A percentile compares a stretch with the other conserved stretches of the same genome.
Evolutionary conservation across 352 stramenopile genomes (phyloP).

Genomic region (Phytophthora crassamura): DNA sequence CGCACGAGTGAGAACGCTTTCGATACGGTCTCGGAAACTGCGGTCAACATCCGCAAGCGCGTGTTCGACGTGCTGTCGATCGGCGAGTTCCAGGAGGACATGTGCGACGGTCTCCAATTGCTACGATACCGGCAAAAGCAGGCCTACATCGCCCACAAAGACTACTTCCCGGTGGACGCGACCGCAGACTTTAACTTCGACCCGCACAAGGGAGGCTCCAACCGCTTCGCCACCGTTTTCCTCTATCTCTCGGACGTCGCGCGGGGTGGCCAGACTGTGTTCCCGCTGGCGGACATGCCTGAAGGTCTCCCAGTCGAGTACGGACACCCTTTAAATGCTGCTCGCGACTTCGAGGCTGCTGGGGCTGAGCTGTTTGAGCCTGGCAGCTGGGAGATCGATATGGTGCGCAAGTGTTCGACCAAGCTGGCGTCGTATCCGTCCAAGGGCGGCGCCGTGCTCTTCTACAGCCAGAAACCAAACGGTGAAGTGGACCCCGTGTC

Average conservation of each 20-base stretch:
- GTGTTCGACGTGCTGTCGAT: slow-evolving; percentile 93
- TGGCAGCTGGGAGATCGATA: slow-evolving; percentile 75
- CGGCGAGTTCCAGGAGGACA: slow-evolving; percentile 87
- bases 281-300: slow-evolving; percentile 79
- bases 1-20: slow-evolving; percentile 92
- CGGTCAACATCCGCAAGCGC: slow-evolving; percentile 79
- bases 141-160: slow-evolving; percentile 94
- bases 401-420: slow-evolving; percentile 79
- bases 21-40: slow-evolving; percentile 78
- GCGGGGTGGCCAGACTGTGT: slow-evolving; percentile 84
- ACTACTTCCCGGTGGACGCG: slow-evolving; percentile 90
- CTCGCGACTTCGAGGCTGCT: slow-evolving; percentile 46
- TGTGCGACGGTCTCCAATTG: slow-evolving; percentile 96
- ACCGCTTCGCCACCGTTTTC: slow-evolving; percentile 87
- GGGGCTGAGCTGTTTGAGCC: slow-evolving; percentile 68
- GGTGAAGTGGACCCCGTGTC: slow-evolving; percentile 88
- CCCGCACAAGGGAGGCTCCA: slow-evolving; percentile 72
- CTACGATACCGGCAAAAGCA: slow-evolving; percentile 96
- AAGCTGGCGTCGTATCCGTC: slow-evolving; percentile 80
- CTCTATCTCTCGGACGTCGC: slow-evolving; percentile 86
- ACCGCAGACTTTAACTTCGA: slow-evolving; percentile 79
- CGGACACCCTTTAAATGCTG: slow-evolving; percentile 53
- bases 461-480: slow-evolving; percentile 97
- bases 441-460: slow-evolving; percentile 95
- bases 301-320: slow-evolving; percentile 65